A percentile compares a stretch with the other conserved stretches of the same genome.
These are phyloP conservation scores for Dendrobium catenatum DNA, from an alignment of 106 monocot genomes.

Conservation along the genomic window DNA sequence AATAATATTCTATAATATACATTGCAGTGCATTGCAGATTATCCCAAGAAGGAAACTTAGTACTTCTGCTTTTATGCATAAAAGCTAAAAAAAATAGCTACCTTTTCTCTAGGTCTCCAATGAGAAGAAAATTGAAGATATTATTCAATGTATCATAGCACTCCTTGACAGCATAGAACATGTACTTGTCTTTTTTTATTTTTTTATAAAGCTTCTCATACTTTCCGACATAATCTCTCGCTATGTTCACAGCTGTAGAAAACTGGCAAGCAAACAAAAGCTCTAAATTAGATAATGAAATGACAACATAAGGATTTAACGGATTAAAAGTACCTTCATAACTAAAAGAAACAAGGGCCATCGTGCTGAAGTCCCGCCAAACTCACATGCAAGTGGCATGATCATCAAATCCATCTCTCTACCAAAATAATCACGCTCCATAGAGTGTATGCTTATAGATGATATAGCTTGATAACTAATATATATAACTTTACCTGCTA, in stretches of 20 bases:
- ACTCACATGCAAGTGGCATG: conserved; percentile 43
- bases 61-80: background rate
- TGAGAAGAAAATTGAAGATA: conserved; percentile 41
- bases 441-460: background rate
- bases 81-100: conserved; percentile 11
- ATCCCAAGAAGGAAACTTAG: background rate
- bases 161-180: conserved; percentile 56
- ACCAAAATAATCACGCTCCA: conserved; percentile 2
- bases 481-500: conserved; percentile 35
- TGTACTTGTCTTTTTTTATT: conserved; percentile 60
- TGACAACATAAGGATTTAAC: background rate
- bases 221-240: conserved; percentile 42
- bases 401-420: conserved; percentile 73
- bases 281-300: background rate
- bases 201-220: conserved; percentile 38
- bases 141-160: conserved; percentile 49
- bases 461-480: background rate
- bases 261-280: conserved; percentile 34
- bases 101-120: conserved; percentile 58
- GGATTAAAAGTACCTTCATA: conserved; percentile 32
- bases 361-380: conserved; percentile 16
- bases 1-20: background rate
- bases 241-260: conserved; percentile 50
- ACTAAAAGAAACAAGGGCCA: conserved; percentile 76
- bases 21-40: background rate